Evolutionary conservation across 2,329 filamentous ascomycete species (phyloP).

Genomic region (Thermomyces lanuginosus): DNA sequence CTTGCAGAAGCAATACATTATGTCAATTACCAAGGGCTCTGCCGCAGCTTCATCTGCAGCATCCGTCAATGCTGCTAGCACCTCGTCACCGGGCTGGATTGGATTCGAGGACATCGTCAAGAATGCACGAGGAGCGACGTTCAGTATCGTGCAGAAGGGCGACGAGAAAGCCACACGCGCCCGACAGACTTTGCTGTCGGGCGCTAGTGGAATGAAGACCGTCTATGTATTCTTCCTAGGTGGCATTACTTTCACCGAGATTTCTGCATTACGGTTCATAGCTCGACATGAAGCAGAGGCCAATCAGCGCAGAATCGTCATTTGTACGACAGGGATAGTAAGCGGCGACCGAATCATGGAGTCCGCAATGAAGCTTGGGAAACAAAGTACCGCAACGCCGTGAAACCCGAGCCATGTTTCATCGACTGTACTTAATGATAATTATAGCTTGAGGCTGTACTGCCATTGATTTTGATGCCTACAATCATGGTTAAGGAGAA

Average conservation of each 20-base stretch:
- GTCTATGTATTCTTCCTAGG: conserved; percentile 94
- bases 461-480: no score
- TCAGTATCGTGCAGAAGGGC: conserved; percentile 81
- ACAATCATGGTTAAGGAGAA: no score
- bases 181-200: conserved; percentile 56
- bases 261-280: conserved; percentile 83
- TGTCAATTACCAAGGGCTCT: conserved; percentile 51
- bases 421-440: no score
- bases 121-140: conserved; percentile 71
- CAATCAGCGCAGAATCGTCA: conserved; percentile 65
- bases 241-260: conserved; percentile 92
- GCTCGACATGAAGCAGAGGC: conserved; percentile 56
- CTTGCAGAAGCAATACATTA: conserved; percentile 73
- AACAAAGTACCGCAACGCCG: conserved; percentile 3
- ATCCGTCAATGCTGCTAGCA: conserved; percentile 33
- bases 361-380: conserved; percentile 52
- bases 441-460: no score
- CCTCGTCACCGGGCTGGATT: conserved; percentile 65
- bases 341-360: conserved; percentile 83
- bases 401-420: no score
- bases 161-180: conserved; percentile 87
- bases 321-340: conserved; percentile 83
- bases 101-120: conserved; percentile 88
- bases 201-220: conserved; percentile 59
- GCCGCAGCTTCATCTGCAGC: conserved; percentile 26